phyloP scores from a whole-genome alignment of 1,139 yeast genomes.

The Yarrowia galli region DNA sequence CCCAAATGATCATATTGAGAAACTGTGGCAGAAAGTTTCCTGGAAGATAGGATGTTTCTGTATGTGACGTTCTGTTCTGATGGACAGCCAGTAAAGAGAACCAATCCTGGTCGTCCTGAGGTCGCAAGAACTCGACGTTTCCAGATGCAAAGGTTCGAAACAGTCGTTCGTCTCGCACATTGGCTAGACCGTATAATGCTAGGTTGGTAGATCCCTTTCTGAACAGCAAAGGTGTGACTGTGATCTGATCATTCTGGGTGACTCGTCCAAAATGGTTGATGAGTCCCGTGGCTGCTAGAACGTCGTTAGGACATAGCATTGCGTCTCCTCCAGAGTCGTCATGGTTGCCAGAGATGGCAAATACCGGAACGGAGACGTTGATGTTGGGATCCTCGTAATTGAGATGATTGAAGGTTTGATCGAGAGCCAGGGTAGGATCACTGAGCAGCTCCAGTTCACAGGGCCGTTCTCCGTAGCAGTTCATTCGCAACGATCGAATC shows the following conservation, averaged over 20 bases:
- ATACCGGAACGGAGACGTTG: conserved; percentile 89
- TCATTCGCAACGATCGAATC: conserved; percentile 69
- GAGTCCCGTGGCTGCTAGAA: conserved; percentile 80
- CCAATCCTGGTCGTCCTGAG: conserved; percentile 65
- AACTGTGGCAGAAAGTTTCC: conserved; percentile 84
- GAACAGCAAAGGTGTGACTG: conserved; percentile 77
- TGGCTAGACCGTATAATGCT: conserved; percentile 88
- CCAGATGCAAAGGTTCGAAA: conserved; percentile 84
- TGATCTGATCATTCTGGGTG: conserved; percentile 74
- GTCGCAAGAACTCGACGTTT: conserved; percentile 77
- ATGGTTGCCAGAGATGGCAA: conserved; percentile 95
- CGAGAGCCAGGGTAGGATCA: conserved; percentile 56
- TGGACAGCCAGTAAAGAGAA: conserved; percentile 90
- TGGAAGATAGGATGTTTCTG: conserved; percentile 82
- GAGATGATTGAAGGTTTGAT: conserved; percentile 60
- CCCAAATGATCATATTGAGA: conserved; percentile 88
- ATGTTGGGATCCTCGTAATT: conserved; percentile 91
- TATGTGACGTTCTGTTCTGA: conserved; percentile 82
- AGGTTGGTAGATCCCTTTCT: conserved; percentile 82
- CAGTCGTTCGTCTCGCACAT: conserved; percentile 86
- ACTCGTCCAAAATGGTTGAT: conserved; percentile 91
- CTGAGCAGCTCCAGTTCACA: conserved; percentile 84
- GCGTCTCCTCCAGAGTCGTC: conserved; percentile 96
- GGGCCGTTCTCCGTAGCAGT: conserved; percentile 87
- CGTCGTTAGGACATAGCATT: conserved; percentile 85